These are phyloP conservation scores for Xylariaceae sp. DNA, from an alignment of 2,329 filamentous ascomycete species.

Conservation along the genomic window DNA sequence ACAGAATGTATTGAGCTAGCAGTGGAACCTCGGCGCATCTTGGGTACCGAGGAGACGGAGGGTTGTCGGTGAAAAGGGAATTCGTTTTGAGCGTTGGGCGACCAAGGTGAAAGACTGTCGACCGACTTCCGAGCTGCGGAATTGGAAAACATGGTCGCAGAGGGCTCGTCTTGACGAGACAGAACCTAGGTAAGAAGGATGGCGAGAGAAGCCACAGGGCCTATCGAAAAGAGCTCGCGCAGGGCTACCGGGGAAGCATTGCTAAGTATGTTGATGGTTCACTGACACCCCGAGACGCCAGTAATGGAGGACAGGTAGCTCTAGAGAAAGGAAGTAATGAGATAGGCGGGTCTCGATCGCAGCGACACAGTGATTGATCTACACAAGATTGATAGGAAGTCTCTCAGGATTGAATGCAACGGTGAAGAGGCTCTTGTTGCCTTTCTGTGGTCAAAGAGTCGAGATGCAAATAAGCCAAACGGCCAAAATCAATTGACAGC, in stretches of 20 bases:
- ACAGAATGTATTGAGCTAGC: slow-evolving; percentile 86
- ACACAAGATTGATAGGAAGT: no score
- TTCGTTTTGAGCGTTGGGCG: slow-evolving; percentile 48
- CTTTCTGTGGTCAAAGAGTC: no score
- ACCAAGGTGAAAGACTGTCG: slow-evolving; percentile 57
- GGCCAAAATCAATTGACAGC: no score
- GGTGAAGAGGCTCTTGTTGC: no score
- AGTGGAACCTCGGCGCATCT: slow-evolving; percentile 69
- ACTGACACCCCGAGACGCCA: slow-evolving; percentile 15
- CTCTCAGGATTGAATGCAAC: no score
- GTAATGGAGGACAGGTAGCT: neutral
- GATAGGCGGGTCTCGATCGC: no score
- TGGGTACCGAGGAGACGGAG: slow-evolving; percentile 42
- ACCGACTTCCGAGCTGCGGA: slow-evolving; percentile 58
- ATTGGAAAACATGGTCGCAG: slow-evolving; percentile 54
- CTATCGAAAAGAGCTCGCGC: slow-evolving; percentile 31
- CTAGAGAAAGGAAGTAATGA: no score
- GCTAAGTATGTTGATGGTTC: slow-evolving; percentile 26
- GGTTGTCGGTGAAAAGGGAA: slow-evolving; percentile 54
- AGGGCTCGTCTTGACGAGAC: slow-evolving; percentile 2
- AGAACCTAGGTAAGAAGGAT: slow-evolving; percentile 11
- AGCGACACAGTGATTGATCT: no score
- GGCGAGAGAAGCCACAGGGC: slow-evolving; percentile 29
- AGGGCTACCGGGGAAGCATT: slow-evolving; percentile 47
- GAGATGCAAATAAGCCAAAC: no score